Evolutionary conservation across 306 rosid species (phyloP).

Genomic region (Gillenia trifoliata): DNA sequence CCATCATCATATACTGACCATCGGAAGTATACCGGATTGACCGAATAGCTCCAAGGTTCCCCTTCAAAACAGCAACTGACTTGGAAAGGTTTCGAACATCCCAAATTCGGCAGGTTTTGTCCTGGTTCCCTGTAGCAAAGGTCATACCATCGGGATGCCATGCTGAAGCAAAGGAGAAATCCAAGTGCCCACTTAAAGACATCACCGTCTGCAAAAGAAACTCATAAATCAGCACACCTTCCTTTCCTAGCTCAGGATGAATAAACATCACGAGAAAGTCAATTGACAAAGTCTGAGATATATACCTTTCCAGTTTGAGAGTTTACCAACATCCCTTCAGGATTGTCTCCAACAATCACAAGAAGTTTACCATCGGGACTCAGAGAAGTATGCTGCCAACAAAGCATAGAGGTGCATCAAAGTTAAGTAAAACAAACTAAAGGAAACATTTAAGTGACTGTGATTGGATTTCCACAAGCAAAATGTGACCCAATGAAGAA

Average conservation of each 20-base stretch:
- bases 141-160: constrained; percentile 78
- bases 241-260: constrained; percentile 1
- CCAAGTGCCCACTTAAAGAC: constrained; percentile 63
- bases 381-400: constrained; percentile 72
- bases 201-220: constrained; percentile 46
- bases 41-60: constrained; percentile 83
- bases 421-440: constrained; percentile 1
- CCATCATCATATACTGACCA: constrained; percentile 79
- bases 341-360: constrained; percentile 79
- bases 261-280: neutral
- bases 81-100: constrained; percentile 72
- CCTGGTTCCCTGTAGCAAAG: constrained; percentile 91
- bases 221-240: constrained; percentile 7
- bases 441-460: neutral
- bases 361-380: constrained; percentile 75
- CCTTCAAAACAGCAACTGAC: constrained; percentile 78
- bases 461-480: neutral
- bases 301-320: constrained; percentile 91
- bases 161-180: constrained; percentile 86
- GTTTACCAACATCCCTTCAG: constrained; percentile 72
- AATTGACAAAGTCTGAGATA: neutral
- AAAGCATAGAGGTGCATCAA: neutral
- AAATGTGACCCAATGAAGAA: neutral
- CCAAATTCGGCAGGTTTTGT: constrained; percentile 86
- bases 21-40: constrained; percentile 76